A percentile compares a stretch with the other conserved stretches of the same genome.
Conservation (phyloP, 2,329 filamentous ascomycete genomes). For the Sporothrix sp. region DNA sequence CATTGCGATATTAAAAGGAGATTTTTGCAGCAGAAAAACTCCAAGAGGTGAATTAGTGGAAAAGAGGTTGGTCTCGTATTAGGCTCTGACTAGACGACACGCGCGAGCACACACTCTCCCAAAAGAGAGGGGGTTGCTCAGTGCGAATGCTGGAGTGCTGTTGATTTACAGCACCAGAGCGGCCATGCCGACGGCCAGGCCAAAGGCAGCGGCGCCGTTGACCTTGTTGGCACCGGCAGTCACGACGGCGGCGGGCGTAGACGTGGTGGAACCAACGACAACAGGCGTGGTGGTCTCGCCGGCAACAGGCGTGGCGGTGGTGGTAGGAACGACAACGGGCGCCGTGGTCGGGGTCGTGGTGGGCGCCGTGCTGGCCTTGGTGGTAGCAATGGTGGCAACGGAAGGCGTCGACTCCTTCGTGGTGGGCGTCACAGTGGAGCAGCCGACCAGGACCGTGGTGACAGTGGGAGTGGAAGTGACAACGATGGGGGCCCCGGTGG, state of each 20-base stretch:
- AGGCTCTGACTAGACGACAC: background rate
- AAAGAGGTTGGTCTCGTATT: background rate
- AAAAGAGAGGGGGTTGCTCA: no score
- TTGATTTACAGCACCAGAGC: constrained; percentile 17
- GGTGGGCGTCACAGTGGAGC: constrained; percentile 3
- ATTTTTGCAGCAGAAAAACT: constrained; percentile 11
- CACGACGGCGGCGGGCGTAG: background rate
- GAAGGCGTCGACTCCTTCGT: background rate
- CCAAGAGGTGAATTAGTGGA: background rate
- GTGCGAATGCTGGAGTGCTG: background rate
- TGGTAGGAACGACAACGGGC: background rate
- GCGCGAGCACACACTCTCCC: background rate
- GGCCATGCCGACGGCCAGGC: constrained; percentile 16
- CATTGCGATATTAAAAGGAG: background rate
- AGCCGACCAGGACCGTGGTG: constrained; percentile 10
- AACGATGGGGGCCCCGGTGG: background rate
- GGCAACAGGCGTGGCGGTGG: background rate
- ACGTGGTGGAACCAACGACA: background rate
- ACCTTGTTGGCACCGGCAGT: constrained; percentile 16
- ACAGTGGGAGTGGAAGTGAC: constrained; percentile 4
- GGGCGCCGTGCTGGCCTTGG: background rate
- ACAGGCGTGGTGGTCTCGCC: background rate
- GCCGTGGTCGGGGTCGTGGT: background rate
- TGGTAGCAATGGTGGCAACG: constrained; percentile 1
- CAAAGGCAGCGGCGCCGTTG: constrained; percentile 13